Evolutionary conservation across 805 yeast genomes (phyloP).

Genomic region (Osmozyma mogii): DNA sequence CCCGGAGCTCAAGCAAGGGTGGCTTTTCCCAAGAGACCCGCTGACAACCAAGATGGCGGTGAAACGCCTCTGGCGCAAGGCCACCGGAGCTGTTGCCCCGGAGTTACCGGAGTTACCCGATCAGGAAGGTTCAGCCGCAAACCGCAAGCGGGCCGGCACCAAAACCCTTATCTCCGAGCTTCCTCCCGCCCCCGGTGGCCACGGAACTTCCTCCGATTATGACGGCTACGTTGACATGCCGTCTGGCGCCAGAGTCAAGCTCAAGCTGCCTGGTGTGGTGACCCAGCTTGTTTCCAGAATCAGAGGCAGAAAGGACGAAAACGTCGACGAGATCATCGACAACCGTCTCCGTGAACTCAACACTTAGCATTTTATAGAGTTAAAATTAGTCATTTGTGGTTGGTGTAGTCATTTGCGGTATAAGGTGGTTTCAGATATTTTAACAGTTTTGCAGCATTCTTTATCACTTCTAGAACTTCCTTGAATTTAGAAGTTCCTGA

Average conservation of each 20-base stretch:
- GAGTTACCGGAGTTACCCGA: constrained; percentile 1
- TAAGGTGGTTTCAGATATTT: too few relatives aligned
- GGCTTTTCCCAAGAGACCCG: constrained; percentile 55
- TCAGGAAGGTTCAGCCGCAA: constrained; percentile 23
- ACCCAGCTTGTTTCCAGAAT: constrained; percentile 31
- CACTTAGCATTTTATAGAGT: too few relatives aligned
- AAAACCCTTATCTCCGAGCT: constrained; percentile 39
- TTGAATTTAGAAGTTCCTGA: too few relatives aligned
- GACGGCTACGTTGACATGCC: constrained; percentile 55
- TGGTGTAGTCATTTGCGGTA: too few relatives aligned
- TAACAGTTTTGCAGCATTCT: too few relatives aligned
- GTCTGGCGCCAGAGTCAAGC: constrained; percentile 59
- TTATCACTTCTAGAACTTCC: too few relatives aligned
- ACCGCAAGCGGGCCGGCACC: constrained; percentile 44
- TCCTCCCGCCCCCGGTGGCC: constrained; percentile 40
- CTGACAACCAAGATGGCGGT: constrained; percentile 16
- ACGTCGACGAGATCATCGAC: constrained; percentile 49
- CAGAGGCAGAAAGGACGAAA: constrained; percentile 25
- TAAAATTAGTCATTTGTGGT: too few relatives aligned
- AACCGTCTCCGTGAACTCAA: too few relatives aligned
- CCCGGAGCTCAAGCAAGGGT: constrained; percentile 67
- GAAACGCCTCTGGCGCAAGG: constrained; percentile 13
- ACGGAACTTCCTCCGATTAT: constrained; percentile 18
- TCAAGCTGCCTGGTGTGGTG: constrained; percentile 16
- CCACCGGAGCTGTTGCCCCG: constrained; percentile 5